A percentile compares a stretch with the other conserved stretches of the same genome.
These are phyloP conservation scores for Termitomyces eurrhizus DNA, from an alignment of 768 basidiomycete species.

Conservation along the genomic window DNA sequence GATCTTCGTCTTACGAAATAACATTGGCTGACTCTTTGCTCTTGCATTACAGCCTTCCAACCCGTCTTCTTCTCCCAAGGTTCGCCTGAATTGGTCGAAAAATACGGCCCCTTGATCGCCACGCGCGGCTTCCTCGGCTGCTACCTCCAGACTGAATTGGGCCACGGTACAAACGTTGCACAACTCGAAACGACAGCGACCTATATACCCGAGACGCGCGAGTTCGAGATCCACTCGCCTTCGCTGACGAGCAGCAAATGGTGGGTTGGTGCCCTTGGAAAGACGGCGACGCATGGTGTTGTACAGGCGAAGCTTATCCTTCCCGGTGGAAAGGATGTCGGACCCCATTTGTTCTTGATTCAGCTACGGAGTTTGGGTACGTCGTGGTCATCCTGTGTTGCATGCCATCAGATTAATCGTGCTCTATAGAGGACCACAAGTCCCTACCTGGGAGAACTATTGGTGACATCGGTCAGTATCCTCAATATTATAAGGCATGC, in stretches of 20 bases:
- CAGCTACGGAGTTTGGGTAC: conserved; percentile 62
- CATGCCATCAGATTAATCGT: neutral
- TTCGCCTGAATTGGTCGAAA: conserved; percentile 45
- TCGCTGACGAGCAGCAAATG: conserved; percentile 74
- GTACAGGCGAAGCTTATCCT: conserved; percentile 74
- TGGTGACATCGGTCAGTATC: conserved; percentile 60
- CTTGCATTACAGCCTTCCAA: conserved; percentile 45
- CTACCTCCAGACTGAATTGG: conserved; percentile 77
- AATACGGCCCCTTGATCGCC: conserved; percentile 46
- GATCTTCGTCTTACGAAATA: neutral
- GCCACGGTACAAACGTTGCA: conserved; percentile 70
- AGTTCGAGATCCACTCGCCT: conserved; percentile 77
- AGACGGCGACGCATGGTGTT: conserved; percentile 71
- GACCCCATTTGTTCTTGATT: conserved; percentile 74
- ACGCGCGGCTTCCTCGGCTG: conserved; percentile 64
- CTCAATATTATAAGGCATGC: neutral
- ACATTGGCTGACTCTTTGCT: conserved; percentile 12
- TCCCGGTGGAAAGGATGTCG: conserved; percentile 53
- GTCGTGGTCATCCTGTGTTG: neutral
- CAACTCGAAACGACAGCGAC: conserved; percentile 74
- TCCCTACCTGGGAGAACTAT: conserved; percentile 56
- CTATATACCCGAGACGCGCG: conserved; percentile 58
- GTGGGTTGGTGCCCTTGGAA: conserved; percentile 77
- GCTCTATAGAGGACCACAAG: conserved; percentile 50
- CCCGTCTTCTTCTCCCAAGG: conserved; percentile 66